Base-by-base conservation (phyloP, 306 rosid species). In the Fragaria iinumae region DNA sequence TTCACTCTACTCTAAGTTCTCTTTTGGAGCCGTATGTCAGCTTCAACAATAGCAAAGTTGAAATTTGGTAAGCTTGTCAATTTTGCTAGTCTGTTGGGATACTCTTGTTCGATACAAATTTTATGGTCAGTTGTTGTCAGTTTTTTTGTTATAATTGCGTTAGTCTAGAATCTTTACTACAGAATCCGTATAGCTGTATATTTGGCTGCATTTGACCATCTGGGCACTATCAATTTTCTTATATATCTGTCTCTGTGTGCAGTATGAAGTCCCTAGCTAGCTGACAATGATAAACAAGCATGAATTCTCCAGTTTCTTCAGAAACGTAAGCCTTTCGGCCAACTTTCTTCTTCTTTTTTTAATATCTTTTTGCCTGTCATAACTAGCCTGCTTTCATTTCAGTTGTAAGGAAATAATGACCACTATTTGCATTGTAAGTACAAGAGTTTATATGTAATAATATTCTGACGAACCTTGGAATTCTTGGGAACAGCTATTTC, bases 381-480 rank as follows among this genome's bases (percentile, higher is more conserved):
- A 16, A 64, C 43, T 32, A 64, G n/a, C 23, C n/a, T 14, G 8
- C 14, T 25, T 60, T 13, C 21, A 64, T 14, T 32, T 34, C 69
- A 64, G 21, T 34, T 17, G 44, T 64, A 7, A 17, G 0, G 11
- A 29, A 7, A 62, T 17, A 32, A 8, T 64, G 69, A 64, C 11
- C 69, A 6, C 39, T 32, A 34, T 34, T 64, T 64, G 36, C 6
- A 25, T 12, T 25, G 23, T 17, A 64, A 16, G 5, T 36, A 64
- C 11, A 13, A 29, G 63, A 56, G 21, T 53, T 55, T n/a, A 55
- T n/a, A n/a, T 23, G 36, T 11, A 11, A 59, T 11, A 11, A 59
- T 11, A 11, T 1, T 56, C 1, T 43, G 32, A 67, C 83, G 34
- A 48, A 80, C 83, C 83, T 68, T 48, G 48, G 12, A 62, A 67